phyloP scores from a whole-genome alignment of 179 eudicot genomes.

The Heliamphora pulchella region DNA sequence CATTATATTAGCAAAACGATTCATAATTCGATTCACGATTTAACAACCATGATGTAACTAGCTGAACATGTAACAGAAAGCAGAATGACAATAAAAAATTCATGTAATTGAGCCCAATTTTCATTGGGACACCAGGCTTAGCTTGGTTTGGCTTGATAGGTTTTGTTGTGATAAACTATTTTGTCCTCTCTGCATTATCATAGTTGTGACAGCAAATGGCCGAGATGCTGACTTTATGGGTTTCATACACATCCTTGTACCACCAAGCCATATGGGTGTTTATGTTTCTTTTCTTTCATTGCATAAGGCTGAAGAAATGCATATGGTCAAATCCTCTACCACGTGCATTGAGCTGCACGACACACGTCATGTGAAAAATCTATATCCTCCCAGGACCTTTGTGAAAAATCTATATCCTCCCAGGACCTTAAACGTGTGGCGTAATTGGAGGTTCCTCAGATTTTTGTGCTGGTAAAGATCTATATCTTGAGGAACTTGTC shows the following conservation, averaged over 20 bases:
- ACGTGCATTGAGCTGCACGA: background rate
- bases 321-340: background rate
- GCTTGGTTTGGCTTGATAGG: too few species aligned
- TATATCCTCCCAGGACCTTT: background rate
- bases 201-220: background rate
- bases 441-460: background rate
- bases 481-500: background rate
- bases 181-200: background rate
- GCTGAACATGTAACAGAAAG: too few species aligned
- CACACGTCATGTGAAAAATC: background rate
- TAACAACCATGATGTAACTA: too few species aligned
- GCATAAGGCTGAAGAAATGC: background rate
- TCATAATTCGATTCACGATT: too few species aligned
- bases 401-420: background rate
- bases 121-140: too few species aligned
- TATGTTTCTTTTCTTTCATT: slow-evolving; percentile 1
- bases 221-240: background rate
- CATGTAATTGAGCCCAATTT: too few species aligned
- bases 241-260: slow-evolving; percentile 2
- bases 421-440: background rate
- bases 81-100: too few species aligned
- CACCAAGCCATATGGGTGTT: background rate
- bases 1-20: too few species aligned
- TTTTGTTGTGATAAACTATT: background rate
- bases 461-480: background rate